A percentile compares a stretch with the other conserved stretches of the same genome.
Evolutionary conservation across 2,329 filamentous ascomycete species (phyloP).

Genomic region (Penicillium sp.): DNA sequence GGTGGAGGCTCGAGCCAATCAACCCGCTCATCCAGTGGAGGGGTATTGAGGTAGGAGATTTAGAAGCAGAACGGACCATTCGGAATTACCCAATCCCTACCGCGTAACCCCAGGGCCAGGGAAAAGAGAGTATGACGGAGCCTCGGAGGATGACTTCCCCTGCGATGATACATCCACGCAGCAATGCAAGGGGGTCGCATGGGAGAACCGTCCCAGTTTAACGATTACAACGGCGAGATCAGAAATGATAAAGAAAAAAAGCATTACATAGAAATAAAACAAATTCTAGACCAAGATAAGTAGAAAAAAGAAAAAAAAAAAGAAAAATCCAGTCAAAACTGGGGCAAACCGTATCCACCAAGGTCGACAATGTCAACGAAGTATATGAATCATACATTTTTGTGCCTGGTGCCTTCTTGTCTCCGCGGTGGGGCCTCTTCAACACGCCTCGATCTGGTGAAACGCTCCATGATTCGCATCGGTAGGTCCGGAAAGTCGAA

Average conservation of each 20-base stretch:
- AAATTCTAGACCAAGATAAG: too few species aligned
- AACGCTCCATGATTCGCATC: conserved; percentile 23
- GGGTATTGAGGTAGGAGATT: too few species aligned
- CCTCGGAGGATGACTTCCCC: conserved; percentile 2
- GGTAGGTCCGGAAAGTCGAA: conserved; percentile 21
- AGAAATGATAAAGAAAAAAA: too few species aligned
- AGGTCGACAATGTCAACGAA: too few species aligned
- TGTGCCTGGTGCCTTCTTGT: conserved; percentile 24
- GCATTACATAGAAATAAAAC: too few species aligned
- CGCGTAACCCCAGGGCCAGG: conserved; percentile 15
- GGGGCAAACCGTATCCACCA: too few species aligned
- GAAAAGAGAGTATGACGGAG: conserved; percentile 17
- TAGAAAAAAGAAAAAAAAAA: too few species aligned
- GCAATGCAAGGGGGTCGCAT: conserved; percentile 7
- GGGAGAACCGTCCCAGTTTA: too few species aligned
- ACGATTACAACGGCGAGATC: too few species aligned
- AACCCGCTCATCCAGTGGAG: too few species aligned
- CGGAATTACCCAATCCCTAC: conserved; percentile 19
- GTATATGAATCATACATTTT: conserved; percentile 7
- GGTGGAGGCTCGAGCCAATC: conserved; percentile 9
- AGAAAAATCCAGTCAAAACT: too few species aligned
- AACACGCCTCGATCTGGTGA: conserved; percentile 18
- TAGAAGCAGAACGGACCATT: conserved; percentile 18
- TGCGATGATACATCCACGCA: conserved; percentile 21
- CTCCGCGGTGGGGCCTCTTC: conserved; percentile 3